Conservation (phyloP, 2,329 filamentous ascomycete species). For the Zasmidium angulare region DNA sequence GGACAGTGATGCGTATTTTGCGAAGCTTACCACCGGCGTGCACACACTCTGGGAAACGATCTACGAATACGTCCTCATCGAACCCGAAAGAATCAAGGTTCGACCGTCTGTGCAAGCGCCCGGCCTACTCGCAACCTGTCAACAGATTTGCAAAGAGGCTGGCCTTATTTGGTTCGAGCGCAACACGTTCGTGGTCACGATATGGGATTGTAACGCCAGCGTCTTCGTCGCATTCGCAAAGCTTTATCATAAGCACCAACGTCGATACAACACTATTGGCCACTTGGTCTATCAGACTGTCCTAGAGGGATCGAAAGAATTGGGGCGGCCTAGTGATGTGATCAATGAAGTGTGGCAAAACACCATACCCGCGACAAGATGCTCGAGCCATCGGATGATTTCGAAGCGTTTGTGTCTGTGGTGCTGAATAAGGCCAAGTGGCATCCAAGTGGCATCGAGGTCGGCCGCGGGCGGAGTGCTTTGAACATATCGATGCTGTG, state of each 20-base stretch:
- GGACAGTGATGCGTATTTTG: neutral
- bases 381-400: neutral
- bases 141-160: conserved; percentile 1
- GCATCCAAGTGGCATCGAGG: neutral
- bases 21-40: neutral
- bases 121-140: neutral
- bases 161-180: neutral
- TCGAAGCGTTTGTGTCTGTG: neutral
- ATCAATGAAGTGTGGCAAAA: neutral
- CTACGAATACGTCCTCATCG: neutral
- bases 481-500: neutral
- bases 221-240: neutral
- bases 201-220: neutral
- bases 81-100: neutral
- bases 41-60: neutral
- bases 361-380: neutral
- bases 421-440: neutral
- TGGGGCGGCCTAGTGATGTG: neutral
- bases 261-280: neutral
- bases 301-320: neutral
- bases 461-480: neutral
- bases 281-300: neutral
- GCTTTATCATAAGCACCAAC: neutral
- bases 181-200: neutral
- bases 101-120: neutral